A percentile compares a stretch with the other conserved stretches of the same genome.
phyloP scores from a whole-genome alignment of 2,329 filamentous ascomycete genomes.

The Ceratocystis variospora region DNA sequence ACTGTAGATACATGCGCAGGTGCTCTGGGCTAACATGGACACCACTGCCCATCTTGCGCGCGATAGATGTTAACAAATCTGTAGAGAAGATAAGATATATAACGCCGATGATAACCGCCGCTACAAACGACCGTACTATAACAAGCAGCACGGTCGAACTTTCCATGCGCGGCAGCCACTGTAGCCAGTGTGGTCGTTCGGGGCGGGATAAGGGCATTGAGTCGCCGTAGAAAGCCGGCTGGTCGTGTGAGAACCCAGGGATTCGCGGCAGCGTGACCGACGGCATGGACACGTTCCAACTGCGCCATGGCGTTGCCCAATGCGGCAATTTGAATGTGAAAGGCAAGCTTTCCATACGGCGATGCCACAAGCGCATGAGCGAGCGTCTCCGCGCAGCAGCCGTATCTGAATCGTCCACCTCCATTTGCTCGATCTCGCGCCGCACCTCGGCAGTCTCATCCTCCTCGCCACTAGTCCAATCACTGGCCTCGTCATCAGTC shows the following conservation, averaged over 20 bases:
- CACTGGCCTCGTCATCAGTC: conserved; percentile 51
- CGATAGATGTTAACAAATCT: conserved; percentile 60
- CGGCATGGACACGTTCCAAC: conserved; percentile 30
- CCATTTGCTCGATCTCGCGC: conserved; percentile 78
- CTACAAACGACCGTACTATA: conserved; percentile 57
- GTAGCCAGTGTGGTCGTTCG: conserved; percentile 16
- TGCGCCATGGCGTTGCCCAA: conserved; percentile 44
- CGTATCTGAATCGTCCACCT: conserved; percentile 67
- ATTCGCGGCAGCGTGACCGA: conserved; percentile 36
- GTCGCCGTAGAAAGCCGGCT: conserved; percentile 13
- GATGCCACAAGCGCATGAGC: conserved; percentile 24
- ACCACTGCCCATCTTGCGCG: conserved; percentile 48
- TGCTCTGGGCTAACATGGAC: conserved; percentile 69
- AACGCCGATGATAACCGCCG: conserved; percentile 61
- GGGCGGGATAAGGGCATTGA: conserved; percentile 10
- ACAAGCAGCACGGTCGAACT: conserved; percentile 42
- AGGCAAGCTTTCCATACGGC: conserved; percentile 23
- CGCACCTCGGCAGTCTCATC: conserved; percentile 53
- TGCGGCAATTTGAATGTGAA: conserved; percentile 38
- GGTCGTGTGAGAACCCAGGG: conserved; percentile 20
- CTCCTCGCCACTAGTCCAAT: conserved; percentile 38
- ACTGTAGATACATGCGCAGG: conserved; percentile 61
- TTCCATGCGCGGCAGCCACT: conserved; percentile 21
- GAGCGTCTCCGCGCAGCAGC: conserved; percentile 29
- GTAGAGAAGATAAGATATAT: conserved; percentile 78